phyloP scores from a whole-genome alignment of 31 red algal genomes.

The Asparagopsis taxiformis region DNA sequence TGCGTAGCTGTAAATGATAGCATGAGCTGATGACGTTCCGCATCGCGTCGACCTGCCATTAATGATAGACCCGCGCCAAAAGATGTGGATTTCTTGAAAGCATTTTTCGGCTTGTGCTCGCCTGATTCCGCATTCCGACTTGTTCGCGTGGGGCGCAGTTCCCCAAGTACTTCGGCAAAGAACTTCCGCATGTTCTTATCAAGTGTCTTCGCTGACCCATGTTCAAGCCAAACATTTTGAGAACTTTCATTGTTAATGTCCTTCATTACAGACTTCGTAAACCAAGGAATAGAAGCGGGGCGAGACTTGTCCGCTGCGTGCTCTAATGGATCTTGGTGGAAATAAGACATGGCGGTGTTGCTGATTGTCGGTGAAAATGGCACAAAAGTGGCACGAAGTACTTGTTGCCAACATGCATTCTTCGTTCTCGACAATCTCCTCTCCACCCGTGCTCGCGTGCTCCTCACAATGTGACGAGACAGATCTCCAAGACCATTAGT shows the following conservation, averaged over 20 bases:
- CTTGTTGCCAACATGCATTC: slow-evolving; percentile 11
- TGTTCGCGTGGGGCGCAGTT: slow-evolving; percentile 13
- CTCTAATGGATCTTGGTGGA: slow-evolving; percentile 4
- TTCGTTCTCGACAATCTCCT: slow-evolving; percentile 29
- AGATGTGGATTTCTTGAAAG: not conserved
- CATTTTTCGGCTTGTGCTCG: not conserved
- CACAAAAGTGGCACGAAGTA: slow-evolving; percentile 6
- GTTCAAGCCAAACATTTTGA: slow-evolving; percentile 37
- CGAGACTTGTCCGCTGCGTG: not conserved
- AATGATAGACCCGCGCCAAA: not conserved
- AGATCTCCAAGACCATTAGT: slow-evolving; percentile 7
- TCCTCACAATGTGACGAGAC: slow-evolving; percentile 14
- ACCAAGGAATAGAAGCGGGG: not conserved
- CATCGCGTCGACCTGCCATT: slow-evolving; percentile 1
- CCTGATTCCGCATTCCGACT: not conserved
- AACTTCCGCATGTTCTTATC: slow-evolving; percentile 63
- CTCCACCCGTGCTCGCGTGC: slow-evolving; percentile 23
- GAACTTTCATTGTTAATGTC: slow-evolving; percentile 9
- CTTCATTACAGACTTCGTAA: slow-evolving; percentile 1
- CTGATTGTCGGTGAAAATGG: slow-evolving; percentile 3
- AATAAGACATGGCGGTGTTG: slow-evolving; percentile 15
- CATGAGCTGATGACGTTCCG: slow-evolving; percentile 6
- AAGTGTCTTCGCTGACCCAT: slow-evolving; percentile 16
- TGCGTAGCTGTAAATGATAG: slow-evolving; percentile 25
- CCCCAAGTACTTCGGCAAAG: slow-evolving; percentile 49